Conservation (phyloP, 805 yeast species). For the Ogataea neopini region DNA sequence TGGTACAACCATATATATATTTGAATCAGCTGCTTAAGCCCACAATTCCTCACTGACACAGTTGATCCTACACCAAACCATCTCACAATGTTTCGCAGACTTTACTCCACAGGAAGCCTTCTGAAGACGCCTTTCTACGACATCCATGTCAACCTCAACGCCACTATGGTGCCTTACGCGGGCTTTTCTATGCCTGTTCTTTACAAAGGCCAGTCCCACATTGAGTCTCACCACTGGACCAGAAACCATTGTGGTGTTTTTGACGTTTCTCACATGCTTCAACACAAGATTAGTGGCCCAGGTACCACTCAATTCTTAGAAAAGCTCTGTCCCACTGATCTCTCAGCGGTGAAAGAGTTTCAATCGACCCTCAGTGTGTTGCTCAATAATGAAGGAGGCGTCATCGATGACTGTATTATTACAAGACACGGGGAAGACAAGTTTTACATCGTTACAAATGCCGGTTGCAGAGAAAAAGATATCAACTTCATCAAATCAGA, state of each 20-base stretch:
- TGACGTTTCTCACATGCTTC: constrained; percentile 97
- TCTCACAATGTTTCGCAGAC: constrained; percentile 4
- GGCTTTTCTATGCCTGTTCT: constrained; percentile 96
- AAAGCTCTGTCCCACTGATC: constrained; percentile 85
- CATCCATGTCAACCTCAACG: constrained; percentile 75
- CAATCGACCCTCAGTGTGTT: constrained; percentile 77
- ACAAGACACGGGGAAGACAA: constrained; percentile 74
- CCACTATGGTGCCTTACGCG: constrained; percentile 93
- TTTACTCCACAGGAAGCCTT: constrained; percentile 29
- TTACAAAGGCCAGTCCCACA: constrained; percentile 81
- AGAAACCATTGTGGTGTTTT: constrained; percentile 85
- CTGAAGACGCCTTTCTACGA: constrained; percentile 78
- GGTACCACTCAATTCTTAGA: constrained; percentile 70
- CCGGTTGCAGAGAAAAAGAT: constrained; percentile 90
- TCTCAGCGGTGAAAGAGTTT: constrained; percentile 54
- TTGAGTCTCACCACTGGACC: constrained; percentile 95
- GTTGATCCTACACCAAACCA: not conserved
- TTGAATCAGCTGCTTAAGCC: not conserved
- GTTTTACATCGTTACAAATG: constrained; percentile 91
- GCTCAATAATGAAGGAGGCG: constrained; percentile 71
- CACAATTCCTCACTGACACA: no score
- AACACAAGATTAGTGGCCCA: constrained; percentile 74
- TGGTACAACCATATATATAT: not conserved
- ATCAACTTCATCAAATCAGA: constrained; percentile 59
- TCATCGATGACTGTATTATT: constrained; percentile 90